These are phyloP conservation scores for Clavariopsis aquatica DNA, from an alignment of 495 filamentous ascomycete species.

Conservation along the genomic window DNA sequence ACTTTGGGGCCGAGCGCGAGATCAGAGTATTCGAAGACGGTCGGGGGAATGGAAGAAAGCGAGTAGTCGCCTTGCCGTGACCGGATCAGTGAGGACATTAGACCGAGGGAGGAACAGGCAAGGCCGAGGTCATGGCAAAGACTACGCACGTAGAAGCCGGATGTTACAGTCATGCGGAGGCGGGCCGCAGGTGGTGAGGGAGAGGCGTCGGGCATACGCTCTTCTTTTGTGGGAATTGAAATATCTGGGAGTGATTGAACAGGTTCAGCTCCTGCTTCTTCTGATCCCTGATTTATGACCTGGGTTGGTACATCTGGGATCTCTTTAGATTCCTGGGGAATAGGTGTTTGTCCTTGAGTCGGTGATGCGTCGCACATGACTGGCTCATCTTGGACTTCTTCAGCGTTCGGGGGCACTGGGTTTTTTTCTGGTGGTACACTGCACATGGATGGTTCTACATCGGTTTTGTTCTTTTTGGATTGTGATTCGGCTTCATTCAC, in stretches of 20 bases:
- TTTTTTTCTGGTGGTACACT: conserved; percentile 25
- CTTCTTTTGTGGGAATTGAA: neutral
- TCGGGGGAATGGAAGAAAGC: conserved; percentile 52
- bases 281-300: neutral
- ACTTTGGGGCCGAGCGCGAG: conserved; percentile 74
- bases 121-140: conserved; percentile 89
- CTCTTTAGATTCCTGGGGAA: neutral
- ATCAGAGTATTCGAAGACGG: conserved; percentile 77
- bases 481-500: conserved; percentile 17
- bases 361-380: neutral
- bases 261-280: neutral
- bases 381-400: neutral
- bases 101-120: conserved; percentile 73
- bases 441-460: conserved; percentile 32
- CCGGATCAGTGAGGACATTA: conserved; percentile 85
- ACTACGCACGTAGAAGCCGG: conserved; percentile 95
- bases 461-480: conserved; percentile 22
- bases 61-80: conserved; percentile 76
- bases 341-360: neutral
- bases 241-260: neutral
- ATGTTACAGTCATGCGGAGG: conserved; percentile 88
- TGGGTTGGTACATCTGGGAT: neutral
- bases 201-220: conserved; percentile 19
- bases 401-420: neutral
- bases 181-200: conserved; percentile 68